These are phyloP conservation scores for Metschnikowia dekortorum DNA, from an alignment of 805 yeast genomes.

Conservation along the genomic window DNA sequence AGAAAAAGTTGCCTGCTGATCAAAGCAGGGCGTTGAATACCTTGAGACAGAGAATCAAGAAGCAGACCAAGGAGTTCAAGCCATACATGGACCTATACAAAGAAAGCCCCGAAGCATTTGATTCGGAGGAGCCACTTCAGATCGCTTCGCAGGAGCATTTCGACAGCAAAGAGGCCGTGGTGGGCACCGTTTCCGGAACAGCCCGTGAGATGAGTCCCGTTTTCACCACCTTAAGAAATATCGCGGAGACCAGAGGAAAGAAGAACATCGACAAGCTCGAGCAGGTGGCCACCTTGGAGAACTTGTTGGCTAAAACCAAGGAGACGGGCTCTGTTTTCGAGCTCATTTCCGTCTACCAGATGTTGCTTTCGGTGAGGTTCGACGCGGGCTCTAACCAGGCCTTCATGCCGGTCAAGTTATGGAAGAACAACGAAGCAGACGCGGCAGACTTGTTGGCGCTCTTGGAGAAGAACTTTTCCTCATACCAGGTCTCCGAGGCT, in stretches of 20 bases:
- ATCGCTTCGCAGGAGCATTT: conserved; percentile 31
- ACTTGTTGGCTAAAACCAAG: conserved; percentile 38
- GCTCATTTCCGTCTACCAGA: conserved; percentile 68
- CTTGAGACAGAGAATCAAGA: conserved; percentile 82
- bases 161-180: conserved; percentile 25
- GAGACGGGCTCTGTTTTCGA: conserved; percentile 54
- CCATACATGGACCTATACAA: conserved; percentile 55
- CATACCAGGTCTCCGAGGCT: conserved; percentile 70
- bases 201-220: conserved; percentile 44
- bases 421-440: conserved; percentile 69
- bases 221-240: conserved; percentile 66
- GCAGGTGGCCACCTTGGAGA: conserved; percentile 70
- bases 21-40: conserved; percentile 85
- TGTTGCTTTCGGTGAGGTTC: conserved; percentile 82
- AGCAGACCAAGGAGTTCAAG: conserved; percentile 67
- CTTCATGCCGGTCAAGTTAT: conserved; percentile 73
- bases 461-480: conserved; percentile 55
- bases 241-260: conserved; percentile 91
- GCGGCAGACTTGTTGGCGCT: conserved; percentile 58
- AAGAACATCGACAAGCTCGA: conserved; percentile 82
- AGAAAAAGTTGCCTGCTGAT: conserved; percentile 74
- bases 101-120: conserved; percentile 71
- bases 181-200: conserved; percentile 31
- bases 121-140: conserved; percentile 45
- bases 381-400: conserved; percentile 67